Percentiles rank a stretch among this genome's conserved stretches.
These are phyloP conservation scores for Metschnikowia chrysomelidarum DNA, from an alignment of 805 yeast species.

Conservation along the genomic window DNA sequence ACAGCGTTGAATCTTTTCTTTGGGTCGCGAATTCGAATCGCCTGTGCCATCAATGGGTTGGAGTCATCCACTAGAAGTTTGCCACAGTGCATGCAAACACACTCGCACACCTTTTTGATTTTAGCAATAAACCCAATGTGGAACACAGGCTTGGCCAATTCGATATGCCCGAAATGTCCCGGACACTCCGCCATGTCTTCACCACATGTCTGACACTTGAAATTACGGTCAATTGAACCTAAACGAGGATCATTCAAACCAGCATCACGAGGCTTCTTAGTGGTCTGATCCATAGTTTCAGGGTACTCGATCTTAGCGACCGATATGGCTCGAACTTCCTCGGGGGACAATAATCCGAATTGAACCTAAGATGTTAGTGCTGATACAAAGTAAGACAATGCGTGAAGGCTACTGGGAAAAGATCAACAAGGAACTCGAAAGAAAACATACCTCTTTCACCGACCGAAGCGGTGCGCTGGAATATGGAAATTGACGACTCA, in stretches of 20 bases:
- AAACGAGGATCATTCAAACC: slow-evolving; percentile 96
- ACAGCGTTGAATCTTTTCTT: slow-evolving; percentile 96
- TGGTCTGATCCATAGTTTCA: slow-evolving; percentile 98
- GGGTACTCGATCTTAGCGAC: slow-evolving; percentile 98
- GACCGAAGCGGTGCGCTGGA: slow-evolving; percentile 98
- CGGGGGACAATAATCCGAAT: slow-evolving; percentile 97
- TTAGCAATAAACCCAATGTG: slow-evolving; percentile 96
- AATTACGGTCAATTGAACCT: slow-evolving; percentile 95
- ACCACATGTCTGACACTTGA: slow-evolving; percentile 98
- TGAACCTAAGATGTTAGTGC: slow-evolving; percentile 57
- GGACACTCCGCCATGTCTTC: slow-evolving; percentile 99
- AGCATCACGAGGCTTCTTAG: slow-evolving; percentile 92
- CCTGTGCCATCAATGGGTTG: slow-evolving; percentile 80
- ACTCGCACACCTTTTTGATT: slow-evolving; percentile 92
- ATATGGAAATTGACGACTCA: slow-evolving; percentile 70
- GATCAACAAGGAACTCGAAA: background rate
- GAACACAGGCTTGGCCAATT: slow-evolving; percentile 96
- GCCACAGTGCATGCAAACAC: slow-evolving; percentile 99
- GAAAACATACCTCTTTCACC: slow-evolving; percentile 77
- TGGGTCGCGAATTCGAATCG: slow-evolving; percentile 85
- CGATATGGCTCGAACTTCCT: slow-evolving; percentile 91
- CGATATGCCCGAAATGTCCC: slow-evolving; percentile 99
- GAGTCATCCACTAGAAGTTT: slow-evolving; percentile 84
- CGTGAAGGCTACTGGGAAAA: background rate
- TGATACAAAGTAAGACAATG: slow-evolving; percentile 1